Evolutionary conservation across 2,329 filamentous ascomycete genomes (phyloP).

Genomic region (Fusarium falciforme): DNA sequence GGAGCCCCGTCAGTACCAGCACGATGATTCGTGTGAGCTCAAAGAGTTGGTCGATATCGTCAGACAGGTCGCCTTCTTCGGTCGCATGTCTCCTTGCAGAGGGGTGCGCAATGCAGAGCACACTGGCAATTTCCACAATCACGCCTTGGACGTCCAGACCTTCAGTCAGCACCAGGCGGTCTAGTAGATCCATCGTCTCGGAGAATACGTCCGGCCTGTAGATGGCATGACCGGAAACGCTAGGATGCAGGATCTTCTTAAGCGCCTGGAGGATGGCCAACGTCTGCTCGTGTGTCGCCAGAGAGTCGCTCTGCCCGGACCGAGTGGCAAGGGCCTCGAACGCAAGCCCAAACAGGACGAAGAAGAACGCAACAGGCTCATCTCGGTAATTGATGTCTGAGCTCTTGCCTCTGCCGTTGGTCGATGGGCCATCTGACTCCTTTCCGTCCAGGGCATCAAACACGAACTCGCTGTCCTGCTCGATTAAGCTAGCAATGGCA

Average conservation of each 20-base stretch:
- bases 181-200: constrained; percentile 95
- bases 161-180: constrained; percentile 92
- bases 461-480: constrained; percentile 97
- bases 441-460: constrained; percentile 97
- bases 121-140: constrained; percentile 93
- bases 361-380: constrained; percentile 98
- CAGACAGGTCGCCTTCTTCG: constrained; percentile 84
- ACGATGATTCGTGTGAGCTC: constrained; percentile 97
- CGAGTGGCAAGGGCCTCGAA: constrained; percentile 94
- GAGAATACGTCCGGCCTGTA: constrained; percentile 96
- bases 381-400: constrained; percentile 97
- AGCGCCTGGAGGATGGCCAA: constrained; percentile 90
- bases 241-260: constrained; percentile 94
- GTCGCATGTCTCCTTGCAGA: constrained; percentile 72
- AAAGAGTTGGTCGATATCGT: constrained; percentile 98
- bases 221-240: constrained; percentile 95
- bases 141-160: constrained; percentile 88
- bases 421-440: constrained; percentile 60
- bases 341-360: constrained; percentile 94
- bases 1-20: constrained; percentile 85
- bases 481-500: constrained; percentile 95
- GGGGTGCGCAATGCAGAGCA: constrained; percentile 89
- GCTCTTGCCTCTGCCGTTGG: constrained; percentile 67
- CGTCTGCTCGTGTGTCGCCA: constrained; percentile 81
- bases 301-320: constrained; percentile 60